phyloP scores from a whole-genome alignment of 225 moss, liverwort and hornwort species.

The Pleurozium schreberi region DNA sequence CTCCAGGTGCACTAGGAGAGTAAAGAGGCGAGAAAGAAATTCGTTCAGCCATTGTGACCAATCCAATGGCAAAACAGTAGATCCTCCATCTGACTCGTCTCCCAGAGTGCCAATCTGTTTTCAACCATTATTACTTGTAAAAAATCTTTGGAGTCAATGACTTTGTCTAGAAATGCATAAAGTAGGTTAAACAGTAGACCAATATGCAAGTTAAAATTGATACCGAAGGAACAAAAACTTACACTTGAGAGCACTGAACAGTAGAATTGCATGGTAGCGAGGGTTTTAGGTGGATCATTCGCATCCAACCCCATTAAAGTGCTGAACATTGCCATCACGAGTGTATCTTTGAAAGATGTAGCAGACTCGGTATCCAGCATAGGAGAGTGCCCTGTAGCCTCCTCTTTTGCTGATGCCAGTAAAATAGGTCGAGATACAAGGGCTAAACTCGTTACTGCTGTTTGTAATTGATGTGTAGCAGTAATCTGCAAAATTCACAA shows the following conservation, averaged over 20 bases:
- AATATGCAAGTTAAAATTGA: not conserved
- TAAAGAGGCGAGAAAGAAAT: slow-evolving; percentile 93
- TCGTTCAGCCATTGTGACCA: slow-evolving; percentile 99
- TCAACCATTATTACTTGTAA: not conserved
- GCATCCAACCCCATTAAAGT: slow-evolving; percentile 98
- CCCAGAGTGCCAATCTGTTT: slow-evolving; percentile 82
- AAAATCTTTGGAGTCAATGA: not conserved
- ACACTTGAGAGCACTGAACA: slow-evolving; percentile 91
- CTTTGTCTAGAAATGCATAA: not conserved
- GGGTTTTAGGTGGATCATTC: slow-evolving; percentile 97
- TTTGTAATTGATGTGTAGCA: slow-evolving; percentile 97
- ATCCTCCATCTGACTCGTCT: slow-evolving; percentile 87
- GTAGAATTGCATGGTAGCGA: slow-evolving; percentile 95
- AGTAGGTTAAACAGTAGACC: not conserved
- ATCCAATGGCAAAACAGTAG: slow-evolving; percentile 72
- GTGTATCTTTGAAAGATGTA: slow-evolving; percentile 67
- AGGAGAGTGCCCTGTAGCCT: slow-evolving; percentile 32
- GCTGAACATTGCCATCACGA: slow-evolving; percentile 96
- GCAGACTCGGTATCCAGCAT: slow-evolving; percentile 56
- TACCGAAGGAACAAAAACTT: slow-evolving; percentile 14
- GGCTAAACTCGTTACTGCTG: slow-evolving; percentile 92
- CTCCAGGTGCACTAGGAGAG: slow-evolving; percentile 83
- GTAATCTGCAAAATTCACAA: slow-evolving; percentile 51
- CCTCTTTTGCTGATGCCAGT: slow-evolving; percentile 79
- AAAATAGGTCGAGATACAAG: slow-evolving; percentile 86